These are phyloP conservation scores for Phytophthora multivora DNA, from an alignment of 352 stramenopile species.

Conservation along the genomic window DNA sequence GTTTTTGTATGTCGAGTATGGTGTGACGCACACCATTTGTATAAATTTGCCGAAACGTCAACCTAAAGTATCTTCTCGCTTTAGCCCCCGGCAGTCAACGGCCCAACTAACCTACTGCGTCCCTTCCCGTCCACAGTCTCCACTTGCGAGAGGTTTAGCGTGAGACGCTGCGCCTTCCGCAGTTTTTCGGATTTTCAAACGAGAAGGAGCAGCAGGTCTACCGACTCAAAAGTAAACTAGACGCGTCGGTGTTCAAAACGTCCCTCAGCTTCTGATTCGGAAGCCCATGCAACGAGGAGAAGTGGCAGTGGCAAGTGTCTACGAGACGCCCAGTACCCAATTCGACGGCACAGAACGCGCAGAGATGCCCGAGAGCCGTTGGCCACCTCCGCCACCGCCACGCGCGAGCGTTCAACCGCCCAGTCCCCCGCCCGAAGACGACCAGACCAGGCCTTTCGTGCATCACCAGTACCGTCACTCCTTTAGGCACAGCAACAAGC, in stretches of 20 bases:
- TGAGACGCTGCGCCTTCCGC: slow-evolving; percentile 4
- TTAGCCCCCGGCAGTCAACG: slow-evolving; percentile 10
- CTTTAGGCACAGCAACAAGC: slow-evolving; percentile 16
- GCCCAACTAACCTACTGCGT: slow-evolving; percentile 9
- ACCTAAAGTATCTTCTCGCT: slow-evolving; percentile 13
- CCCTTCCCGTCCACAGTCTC: slow-evolving; percentile 20
- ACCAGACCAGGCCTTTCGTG: slow-evolving; percentile 10
- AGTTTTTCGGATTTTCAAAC: slow-evolving; percentile 31
- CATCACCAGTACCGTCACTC: slow-evolving; percentile 15
- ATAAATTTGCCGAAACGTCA: slow-evolving; percentile 11
- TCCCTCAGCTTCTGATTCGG: slow-evolving; percentile 10
- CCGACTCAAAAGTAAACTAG: not conserved
- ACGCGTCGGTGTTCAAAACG: not conserved
- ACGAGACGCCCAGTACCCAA: slow-evolving; percentile 18
- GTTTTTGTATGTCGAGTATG: too few species aligned
- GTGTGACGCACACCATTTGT: too few species aligned
- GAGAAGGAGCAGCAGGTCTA: slow-evolving; percentile 15
- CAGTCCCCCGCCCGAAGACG: slow-evolving; percentile 1
- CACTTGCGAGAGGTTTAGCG: not conserved
- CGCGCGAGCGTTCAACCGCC: not conserved
- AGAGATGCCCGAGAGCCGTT: slow-evolving; percentile 16
- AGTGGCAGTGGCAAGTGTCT: slow-evolving; percentile 49
- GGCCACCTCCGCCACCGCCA: slow-evolving; percentile 3
- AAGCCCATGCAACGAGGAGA: slow-evolving; percentile 41
- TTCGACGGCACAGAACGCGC: slow-evolving; percentile 19